Evolutionary conservation across 2,329 filamentous ascomycete genomes (phyloP).

Genomic region (Orbilia quercus): DNA sequence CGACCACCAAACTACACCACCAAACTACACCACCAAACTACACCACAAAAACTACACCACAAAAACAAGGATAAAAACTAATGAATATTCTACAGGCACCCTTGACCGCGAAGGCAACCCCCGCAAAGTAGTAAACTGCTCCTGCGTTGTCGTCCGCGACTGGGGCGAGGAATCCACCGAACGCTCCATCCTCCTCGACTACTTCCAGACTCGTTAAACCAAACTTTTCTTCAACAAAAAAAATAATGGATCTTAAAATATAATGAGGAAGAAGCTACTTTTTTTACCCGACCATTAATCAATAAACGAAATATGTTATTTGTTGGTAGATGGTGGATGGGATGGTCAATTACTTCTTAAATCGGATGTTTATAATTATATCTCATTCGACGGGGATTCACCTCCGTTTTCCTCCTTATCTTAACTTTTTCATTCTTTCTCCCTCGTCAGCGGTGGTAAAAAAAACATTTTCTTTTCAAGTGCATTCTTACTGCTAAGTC

Average conservation of each 20-base stretch:
- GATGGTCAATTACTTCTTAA: too few relatives aligned
- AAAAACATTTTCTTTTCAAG: too few relatives aligned
- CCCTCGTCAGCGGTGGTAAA: too few relatives aligned
- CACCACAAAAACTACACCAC: too few relatives aligned
- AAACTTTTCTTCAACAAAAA: constrained; percentile 3
- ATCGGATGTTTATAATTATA: too few relatives aligned
- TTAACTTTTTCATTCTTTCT: constrained; percentile 4
- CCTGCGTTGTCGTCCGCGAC: constrained; percentile 99
- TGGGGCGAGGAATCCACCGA: constrained; percentile 99
- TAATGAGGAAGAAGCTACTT: not conserved
- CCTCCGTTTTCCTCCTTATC: not conserved
- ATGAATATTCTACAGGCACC: constrained; percentile 73
- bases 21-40: too few relatives aligned
- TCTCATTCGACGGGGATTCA: not conserved
- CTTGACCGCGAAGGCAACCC: constrained; percentile 99
- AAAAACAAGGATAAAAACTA: constrained; percentile 33
- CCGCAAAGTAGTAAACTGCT: constrained; percentile 99
- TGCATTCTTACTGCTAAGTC: too few relatives aligned
- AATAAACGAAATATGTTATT: not conserved
- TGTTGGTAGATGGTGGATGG: not conserved
- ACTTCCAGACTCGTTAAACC: constrained; percentile 84
- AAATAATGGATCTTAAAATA: constrained; percentile 10
- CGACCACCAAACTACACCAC: not conserved
- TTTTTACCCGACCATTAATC: too few relatives aligned
- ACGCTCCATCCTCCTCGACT: constrained; percentile 98